Evolutionary conservation across 1,284 basidiomycete species (phyloP), one percentile per base, ranked within the genome.

Genomic region (Termitomyces sp.): DNA sequence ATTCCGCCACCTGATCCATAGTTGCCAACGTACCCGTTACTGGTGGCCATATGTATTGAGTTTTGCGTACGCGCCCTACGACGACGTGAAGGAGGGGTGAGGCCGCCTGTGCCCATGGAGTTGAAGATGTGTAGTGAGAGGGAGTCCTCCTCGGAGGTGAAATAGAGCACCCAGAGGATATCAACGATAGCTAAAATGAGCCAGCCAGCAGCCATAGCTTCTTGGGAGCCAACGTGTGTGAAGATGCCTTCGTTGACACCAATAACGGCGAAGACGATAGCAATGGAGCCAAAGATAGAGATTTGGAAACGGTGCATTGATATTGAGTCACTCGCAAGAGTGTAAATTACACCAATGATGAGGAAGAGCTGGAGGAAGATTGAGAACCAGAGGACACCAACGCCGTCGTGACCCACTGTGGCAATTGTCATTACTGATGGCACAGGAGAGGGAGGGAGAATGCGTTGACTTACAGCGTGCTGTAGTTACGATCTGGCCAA

Each of bases 81-180:
- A 58, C 86, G 81, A 55, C 87, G 81, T 7, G 83, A 85, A 48
- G 90, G 90, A 33, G 88, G 83, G 1, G 90, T 88, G 49, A 94
- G 84, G 34, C 92, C 92, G 50, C 91, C 92, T 24, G 90, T 92
- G 53, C 93, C 92, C 62, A 91, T 75, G 15, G 84, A 81, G 70
- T 93, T 94, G 80, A 98, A 90, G 57, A 96, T 64, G 68, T 92
- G 80, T 53, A 92, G 81, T 48, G 84, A 72, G 61, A 92, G 83
- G 1, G 94, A 91, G 67, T 94, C 94, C 64, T 98, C 94, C 67
- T 98, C 95, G 1, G 94, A 90, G 4, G 95, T 96, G 69, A 99
- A 93, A 78, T 92, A 98, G 59, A 98, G 81, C 19, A 97, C 82
- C 95, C 95, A 98, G 58, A 98, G 72, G 67, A 98, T 90, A 78